Evolutionary conservation across 345 rosid species (phyloP), one percentile per base, ranked within the genome.

Genomic region (Gossypium rotundifolium): DNA sequence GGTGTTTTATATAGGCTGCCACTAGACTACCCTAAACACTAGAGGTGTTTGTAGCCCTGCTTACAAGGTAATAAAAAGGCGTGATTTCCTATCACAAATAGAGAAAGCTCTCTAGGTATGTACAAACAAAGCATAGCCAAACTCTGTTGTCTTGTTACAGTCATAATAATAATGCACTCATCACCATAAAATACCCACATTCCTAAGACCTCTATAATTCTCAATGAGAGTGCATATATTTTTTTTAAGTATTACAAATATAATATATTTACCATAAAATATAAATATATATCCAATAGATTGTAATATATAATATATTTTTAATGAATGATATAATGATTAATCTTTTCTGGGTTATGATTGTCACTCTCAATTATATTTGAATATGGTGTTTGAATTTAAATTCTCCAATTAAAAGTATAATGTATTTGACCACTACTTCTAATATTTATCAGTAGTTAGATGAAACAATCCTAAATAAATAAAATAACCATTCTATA

Each of bases 11-110:
- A 75, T 33, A 54, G 61, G 52, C 65, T 75, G 74, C 40, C 40
- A 33, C 40, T 33, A 42, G 61, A 61, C 78, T 62, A 69, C 45
- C 59, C 80, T 79, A 62, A 52, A 76, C 42, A 74, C 58, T 73
- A 67, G 61, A 18, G 23, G 25, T 0, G 2, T 2, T 7, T 7
- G 16, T 46, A 45, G 57, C 11, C 27, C 70, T 40, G 69, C 33
- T 52, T 65, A 20, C 70, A 20, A 11, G 70, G 22, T 44, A 33
- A 33, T 44, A 33, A 33, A 33, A 33, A 33, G 40, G 7, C 5
- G 40, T 33, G 7, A 4, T 16, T 65, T 65, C 10, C 33, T 66
- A 45, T 65, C 53, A 22, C 23, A 66, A 12, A 45, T 45, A 66
- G 33, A 13, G 71, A 22, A 46, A 46, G n/a, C 11, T 4, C 38